Conservation (phyloP, 768 basidiomycete genomes). For the Collybiopsis confluens region DNA sequence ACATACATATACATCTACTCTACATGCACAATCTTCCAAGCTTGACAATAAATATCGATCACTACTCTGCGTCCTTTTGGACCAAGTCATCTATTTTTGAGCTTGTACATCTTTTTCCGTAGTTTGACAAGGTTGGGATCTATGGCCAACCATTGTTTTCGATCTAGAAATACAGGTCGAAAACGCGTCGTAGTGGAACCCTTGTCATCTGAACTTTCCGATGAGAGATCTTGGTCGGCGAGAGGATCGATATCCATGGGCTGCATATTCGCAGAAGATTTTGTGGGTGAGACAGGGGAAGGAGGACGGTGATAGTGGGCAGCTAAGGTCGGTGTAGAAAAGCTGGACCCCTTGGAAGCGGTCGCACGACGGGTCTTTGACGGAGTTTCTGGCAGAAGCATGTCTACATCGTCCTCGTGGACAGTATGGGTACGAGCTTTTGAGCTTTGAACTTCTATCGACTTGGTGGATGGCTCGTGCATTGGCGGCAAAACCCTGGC, state of each 20-base stretch:
- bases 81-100: too few species aligned
- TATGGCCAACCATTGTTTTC: conserved; percentile 5
- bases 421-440: too few species aligned
- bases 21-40: too few species aligned
- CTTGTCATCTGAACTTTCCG: too few species aligned
- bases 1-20: too few species aligned
- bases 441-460: too few species aligned
- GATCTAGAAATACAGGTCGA: conserved; percentile 11
- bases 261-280: not conserved
- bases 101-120: not conserved
- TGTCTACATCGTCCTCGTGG: not conserved
- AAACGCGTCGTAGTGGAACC: not conserved
- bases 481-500: too few species aligned
- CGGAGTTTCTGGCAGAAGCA: not conserved
- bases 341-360: too few species aligned
- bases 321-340: too few species aligned
- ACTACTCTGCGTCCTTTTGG: too few species aligned
- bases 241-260: not conserved
- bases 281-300: not conserved
- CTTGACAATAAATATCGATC: too few species aligned
- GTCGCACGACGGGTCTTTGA: not conserved
- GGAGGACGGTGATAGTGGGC: not conserved
- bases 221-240: not conserved
- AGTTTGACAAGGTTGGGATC: conserved; percentile 3
- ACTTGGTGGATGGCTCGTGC: too few species aligned